Evolutionary conservation across 345 rosid species (phyloP), one percentile per base, ranked within the genome.

Genomic region (Rubroshorea leprosula): DNA sequence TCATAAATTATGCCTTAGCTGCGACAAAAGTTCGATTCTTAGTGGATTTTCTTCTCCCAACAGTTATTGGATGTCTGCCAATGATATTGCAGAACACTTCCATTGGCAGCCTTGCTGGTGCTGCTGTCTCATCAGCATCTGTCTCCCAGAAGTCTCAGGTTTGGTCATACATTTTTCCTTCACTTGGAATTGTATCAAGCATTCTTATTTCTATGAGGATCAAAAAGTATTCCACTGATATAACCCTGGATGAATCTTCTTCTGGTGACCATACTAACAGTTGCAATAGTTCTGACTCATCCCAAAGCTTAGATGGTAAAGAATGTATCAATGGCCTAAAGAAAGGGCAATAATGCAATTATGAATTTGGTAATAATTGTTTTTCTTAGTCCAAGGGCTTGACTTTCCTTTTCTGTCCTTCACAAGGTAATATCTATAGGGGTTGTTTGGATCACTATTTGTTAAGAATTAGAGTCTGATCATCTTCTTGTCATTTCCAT

Each of bases 11-110:
- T 62, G 95, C 86, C 24, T 78, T 92, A 51, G 95, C 96, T 16
- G 96, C 98, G 41, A 89, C 98, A 20, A 67, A 81, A 13, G 86
- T 92, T 27, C 71, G 86, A 65, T 92, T 89, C 61, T 1, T 86
- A n/a, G 63, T 80, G 61, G 97, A 92, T 74, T 92, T 92, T 68
- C 80, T 92, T 24, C 82, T 92, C 31, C 97, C 98, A 0, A 86
- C 98, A 0, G 75, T 89, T 35, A 58, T 84, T 49, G 97, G 98
- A 17, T 79, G 94, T 69, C 65, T 89, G 62, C 98, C 97, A 11
- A 86, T 86, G 98, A 92, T 92, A 69, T 73, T 92, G 60, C 98
- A 92, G 78, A 92, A 92, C 71, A 85, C 93, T 60, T 92, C 98
- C 39, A 76, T 92, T 0, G 98, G 96, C 2, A 89, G 93, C 87